phyloP scores from a whole-genome alignment of 192 early-diverging fungal species.

The Thoreauomyces humboldtii region DNA sequence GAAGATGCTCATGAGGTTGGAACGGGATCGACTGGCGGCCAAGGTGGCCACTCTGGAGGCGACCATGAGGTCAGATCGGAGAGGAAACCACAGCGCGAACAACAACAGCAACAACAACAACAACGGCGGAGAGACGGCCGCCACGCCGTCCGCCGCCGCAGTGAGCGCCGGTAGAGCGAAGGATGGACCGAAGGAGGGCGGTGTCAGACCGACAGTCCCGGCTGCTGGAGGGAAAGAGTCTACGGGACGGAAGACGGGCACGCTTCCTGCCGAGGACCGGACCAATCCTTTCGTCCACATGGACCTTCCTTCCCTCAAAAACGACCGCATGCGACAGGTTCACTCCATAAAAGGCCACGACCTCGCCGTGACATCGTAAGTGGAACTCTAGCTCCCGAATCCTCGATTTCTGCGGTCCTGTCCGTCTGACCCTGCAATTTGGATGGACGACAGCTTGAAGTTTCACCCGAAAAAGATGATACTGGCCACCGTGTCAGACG shows the following conservation, averaged over 20 bases:
- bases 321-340: slow-evolving; percentile 40
- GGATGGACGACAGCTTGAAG: slow-evolving; percentile 52
- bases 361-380: slow-evolving; percentile 47
- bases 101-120: too few relatives aligned
- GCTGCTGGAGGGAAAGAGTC: too few relatives aligned
- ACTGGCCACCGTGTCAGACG: slow-evolving; percentile 57
- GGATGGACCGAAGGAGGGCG: too few relatives aligned
- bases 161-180: too few relatives aligned
- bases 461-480: slow-evolving; percentile 61
- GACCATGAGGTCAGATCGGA: neutral
- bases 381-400: slow-evolving; percentile 8
- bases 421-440: too few relatives aligned
- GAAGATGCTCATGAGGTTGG: slow-evolving; percentile 55
- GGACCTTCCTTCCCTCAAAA: slow-evolving; percentile 38
- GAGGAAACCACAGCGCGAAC: too few relatives aligned
- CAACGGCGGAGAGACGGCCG: too few relatives aligned
- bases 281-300: slow-evolving; percentile 36
- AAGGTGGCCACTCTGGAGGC: slow-evolving; percentile 12
- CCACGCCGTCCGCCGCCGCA: too few relatives aligned
- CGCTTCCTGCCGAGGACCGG: slow-evolving; percentile 40
- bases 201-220: too few relatives aligned
- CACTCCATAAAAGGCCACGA: slow-evolving; percentile 45
- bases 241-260: slow-evolving; percentile 17
- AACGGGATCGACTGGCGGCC: slow-evolving; percentile 47
- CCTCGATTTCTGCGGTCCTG: too few relatives aligned